Percentiles rank a stretch among this genome's conserved stretches.
Evolutionary conservation across 805 yeast species (phyloP).

Genomic region (Hyphopichia homilentoma): DNA sequence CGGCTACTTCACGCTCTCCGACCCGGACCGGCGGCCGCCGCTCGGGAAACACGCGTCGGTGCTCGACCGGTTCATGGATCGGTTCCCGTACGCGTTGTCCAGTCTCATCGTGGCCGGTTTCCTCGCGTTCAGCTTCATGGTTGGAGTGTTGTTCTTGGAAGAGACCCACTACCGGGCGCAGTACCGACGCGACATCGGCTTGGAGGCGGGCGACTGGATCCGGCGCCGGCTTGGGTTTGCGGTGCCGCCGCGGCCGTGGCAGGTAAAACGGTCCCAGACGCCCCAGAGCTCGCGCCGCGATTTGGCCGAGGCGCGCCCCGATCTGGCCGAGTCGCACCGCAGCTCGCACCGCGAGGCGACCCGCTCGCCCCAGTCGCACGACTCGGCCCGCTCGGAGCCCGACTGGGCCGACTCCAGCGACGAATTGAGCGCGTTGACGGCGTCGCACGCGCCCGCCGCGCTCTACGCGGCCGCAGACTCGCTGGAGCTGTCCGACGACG

Average conservation of each 20-base stretch:
- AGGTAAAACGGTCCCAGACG: no score
- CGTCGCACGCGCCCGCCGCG: no score
- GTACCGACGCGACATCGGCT: constrained; percentile 25
- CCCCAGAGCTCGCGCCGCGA: no score
- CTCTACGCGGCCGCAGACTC: constrained; percentile 3
- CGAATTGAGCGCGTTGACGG: no score
- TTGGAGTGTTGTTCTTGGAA: constrained; percentile 35
- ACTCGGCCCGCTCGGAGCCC: neutral
- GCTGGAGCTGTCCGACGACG: constrained; percentile 6
- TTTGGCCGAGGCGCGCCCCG: neutral
- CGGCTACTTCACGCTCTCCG: constrained; percentile 23
- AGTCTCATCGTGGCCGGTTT: constrained; percentile 30
- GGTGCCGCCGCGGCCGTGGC: constrained; percentile 30
- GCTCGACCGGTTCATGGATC: constrained; percentile 25
- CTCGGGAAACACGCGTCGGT: constrained; percentile 17
- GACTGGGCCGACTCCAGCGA: neutral
- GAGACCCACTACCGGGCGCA: constrained; percentile 28
- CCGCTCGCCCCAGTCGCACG: neutral
- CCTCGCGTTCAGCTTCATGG: constrained; percentile 19
- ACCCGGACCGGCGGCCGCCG: constrained; percentile 19
- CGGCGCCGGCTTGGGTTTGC: constrained; percentile 20
- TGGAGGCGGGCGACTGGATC: constrained; percentile 35
- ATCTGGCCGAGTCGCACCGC: no score
- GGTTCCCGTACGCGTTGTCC: constrained; percentile 37
- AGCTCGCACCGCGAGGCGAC: neutral